Evolutionary conservation across 495 filamentous ascomycete species (phyloP).

Genomic region (Xylaria sp.): DNA sequence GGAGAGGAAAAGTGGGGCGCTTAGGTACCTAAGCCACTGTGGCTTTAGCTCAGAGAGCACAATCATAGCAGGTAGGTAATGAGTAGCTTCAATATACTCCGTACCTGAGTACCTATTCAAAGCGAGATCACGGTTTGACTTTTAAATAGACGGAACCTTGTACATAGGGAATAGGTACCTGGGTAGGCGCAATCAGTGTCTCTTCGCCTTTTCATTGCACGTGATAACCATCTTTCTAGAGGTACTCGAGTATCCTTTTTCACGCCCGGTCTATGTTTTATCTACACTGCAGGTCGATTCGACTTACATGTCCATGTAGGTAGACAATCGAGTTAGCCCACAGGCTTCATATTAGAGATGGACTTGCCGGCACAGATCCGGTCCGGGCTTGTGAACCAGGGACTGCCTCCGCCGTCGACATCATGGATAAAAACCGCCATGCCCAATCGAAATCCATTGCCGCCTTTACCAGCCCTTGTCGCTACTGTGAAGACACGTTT

Average conservation of each 20-base stretch:
- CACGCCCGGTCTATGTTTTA: not conserved
- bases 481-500: slow-evolving; percentile 84
- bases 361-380: slow-evolving; percentile 47
- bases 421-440: slow-evolving; percentile 47
- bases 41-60: slow-evolving; percentile 34
- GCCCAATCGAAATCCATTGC: slow-evolving; percentile 53
- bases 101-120: too few relatives aligned
- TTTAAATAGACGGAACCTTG: not conserved
- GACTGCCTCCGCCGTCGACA: slow-evolving; percentile 47
- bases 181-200: too few relatives aligned
- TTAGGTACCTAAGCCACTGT: slow-evolving; percentile 36
- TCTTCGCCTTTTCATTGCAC: not conserved
- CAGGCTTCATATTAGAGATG: slow-evolving; percentile 13
- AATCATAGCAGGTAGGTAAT: too few relatives aligned
- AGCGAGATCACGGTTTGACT: not conserved
- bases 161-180: too few relatives aligned
- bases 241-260: too few relatives aligned
- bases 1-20: too few relatives aligned
- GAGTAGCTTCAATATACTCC: too few relatives aligned
- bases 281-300: not conserved
- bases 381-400: slow-evolving; percentile 41
- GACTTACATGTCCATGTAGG: not conserved
- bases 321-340: not conserved
- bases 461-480: slow-evolving; percentile 73
- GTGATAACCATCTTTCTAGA: not conserved